A percentile compares a stretch with the other conserved stretches of the same genome.
Evolutionary conservation across 2,329 filamentous ascomycete genomes (phyloP).

Genomic region (Hypoxylon sp.): DNA sequence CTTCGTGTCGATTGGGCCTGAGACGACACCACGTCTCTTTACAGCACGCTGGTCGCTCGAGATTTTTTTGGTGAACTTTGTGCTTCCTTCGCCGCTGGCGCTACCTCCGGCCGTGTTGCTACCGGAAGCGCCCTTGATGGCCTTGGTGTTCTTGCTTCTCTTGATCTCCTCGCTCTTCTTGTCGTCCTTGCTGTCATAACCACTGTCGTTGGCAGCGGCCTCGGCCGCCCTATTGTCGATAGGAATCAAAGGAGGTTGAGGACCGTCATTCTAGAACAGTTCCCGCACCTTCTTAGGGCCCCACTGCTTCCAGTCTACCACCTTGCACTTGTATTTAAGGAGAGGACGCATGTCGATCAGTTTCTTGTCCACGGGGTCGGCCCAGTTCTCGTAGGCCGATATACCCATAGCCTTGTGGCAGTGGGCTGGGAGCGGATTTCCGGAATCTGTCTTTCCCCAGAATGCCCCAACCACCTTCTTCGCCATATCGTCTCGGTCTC

Average conservation of each 20-base stretch:
- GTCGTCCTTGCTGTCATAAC: background rate
- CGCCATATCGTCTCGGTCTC: background rate
- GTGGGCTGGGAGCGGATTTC: conserved; percentile 13
- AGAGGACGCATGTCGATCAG: background rate
- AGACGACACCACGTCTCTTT: conserved; percentile 15
- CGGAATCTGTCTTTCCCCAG: conserved; percentile 24
- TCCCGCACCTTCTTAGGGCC: conserved; percentile 2
- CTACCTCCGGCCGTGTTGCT: background rate
- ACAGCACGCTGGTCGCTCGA: conserved; percentile 1
- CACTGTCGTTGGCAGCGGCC: background rate
- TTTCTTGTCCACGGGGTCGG: conserved; percentile 24
- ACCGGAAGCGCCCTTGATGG: background rate
- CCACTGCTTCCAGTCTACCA: background rate
- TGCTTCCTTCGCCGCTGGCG: background rate
- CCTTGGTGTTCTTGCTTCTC: background rate
- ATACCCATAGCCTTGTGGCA: conserved; percentile 1
- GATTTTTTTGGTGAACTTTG: background rate
- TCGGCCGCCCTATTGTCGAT: background rate
- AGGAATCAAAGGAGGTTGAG: conserved; percentile 12
- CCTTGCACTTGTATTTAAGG: background rate
- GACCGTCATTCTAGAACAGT: conserved; percentile 29
- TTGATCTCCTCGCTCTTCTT: background rate
- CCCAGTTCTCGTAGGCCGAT: conserved; percentile 26
- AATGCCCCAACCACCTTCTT: conserved; percentile 10
- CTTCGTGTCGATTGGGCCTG: background rate